phyloP scores from a whole-genome alignment of 2,329 filamentous ascomycete genomes.

The Epichloe baconii region DNA sequence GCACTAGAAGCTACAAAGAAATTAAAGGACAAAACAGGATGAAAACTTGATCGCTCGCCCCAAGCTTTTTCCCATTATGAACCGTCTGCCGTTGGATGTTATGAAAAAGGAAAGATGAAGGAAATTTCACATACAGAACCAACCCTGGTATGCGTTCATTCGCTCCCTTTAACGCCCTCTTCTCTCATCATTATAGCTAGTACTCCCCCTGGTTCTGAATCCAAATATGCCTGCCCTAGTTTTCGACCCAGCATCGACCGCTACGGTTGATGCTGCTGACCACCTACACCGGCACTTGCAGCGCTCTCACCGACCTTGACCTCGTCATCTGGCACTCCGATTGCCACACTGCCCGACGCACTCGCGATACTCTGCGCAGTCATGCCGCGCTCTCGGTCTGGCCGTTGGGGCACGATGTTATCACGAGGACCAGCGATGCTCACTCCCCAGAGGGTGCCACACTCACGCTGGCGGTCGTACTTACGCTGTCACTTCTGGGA shows the following conservation, averaged over 20 bases:
- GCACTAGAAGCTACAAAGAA: too few relatives aligned
- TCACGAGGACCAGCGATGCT: conserved; percentile 35
- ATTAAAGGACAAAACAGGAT: neutral
- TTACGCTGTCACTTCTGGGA: conserved; percentile 37
- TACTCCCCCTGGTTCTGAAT: neutral
- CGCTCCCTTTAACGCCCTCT: conserved; percentile 1
- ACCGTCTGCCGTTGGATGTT: neutral
- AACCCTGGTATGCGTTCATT: neutral
- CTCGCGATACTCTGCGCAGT: conserved; percentile 32
- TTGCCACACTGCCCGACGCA: conserved; percentile 29
- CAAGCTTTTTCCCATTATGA: neutral
- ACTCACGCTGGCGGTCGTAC: conserved; percentile 37
- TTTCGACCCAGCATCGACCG: neutral
- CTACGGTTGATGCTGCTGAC: conserved; percentile 1
- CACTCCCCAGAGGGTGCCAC: conserved; percentile 23
- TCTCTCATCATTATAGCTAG: neutral
- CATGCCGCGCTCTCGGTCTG: conserved; percentile 30
- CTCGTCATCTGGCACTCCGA: conserved; percentile 47
- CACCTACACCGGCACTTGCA: conserved; percentile 28
- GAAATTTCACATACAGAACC: neutral
- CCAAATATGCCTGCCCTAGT: neutral
- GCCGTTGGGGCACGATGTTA: conserved; percentile 12
- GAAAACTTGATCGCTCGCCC: neutral
- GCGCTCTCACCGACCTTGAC: conserved; percentile 50
- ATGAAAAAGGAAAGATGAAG: neutral